Conservation (phyloP, 495 filamentous ascomycete genomes). For the Penicillium dipodomyicola region DNA sequence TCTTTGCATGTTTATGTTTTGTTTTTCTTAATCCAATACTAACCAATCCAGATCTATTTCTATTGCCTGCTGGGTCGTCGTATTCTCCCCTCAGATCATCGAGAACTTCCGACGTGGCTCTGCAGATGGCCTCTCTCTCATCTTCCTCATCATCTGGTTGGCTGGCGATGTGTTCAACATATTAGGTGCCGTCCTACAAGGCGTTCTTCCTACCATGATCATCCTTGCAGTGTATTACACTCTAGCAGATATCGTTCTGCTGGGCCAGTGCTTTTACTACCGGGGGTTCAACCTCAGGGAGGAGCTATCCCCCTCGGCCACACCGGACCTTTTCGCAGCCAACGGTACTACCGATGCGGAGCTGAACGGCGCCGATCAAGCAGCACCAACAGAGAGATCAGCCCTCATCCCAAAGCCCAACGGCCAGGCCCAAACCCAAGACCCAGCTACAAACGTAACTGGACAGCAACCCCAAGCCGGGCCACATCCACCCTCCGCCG, state of each 20-base stretch:
- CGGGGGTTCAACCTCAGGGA: slow-evolving; percentile 73
- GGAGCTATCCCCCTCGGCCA: slow-evolving; percentile 32
- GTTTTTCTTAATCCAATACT: background rate
- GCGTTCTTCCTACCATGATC: slow-evolving; percentile 93
- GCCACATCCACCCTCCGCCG: slow-evolving; percentile 7
- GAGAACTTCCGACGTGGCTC: slow-evolving; percentile 88
- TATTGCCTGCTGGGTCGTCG: slow-evolving; percentile 96
- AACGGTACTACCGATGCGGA: slow-evolving; percentile 15
- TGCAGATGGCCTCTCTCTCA: slow-evolving; percentile 83
- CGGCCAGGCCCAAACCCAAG: slow-evolving; percentile 18
- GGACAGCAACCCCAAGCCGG: slow-evolving; percentile 12
- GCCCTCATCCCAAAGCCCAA: slow-evolving; percentile 31
- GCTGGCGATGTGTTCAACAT: slow-evolving; percentile 97
- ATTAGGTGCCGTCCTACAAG: slow-evolving; percentile 85
- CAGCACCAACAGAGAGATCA: slow-evolving; percentile 34
- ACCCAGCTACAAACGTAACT: slow-evolving; percentile 7
- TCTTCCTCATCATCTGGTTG: slow-evolving; percentile 89
- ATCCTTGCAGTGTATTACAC: slow-evolving; percentile 96
- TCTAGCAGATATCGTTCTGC: slow-evolving; percentile 82
- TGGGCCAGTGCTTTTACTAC: slow-evolving; percentile 92
- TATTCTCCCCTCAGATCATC: slow-evolving; percentile 95
- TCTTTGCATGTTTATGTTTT: slow-evolving; percentile 14
- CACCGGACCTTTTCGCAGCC: slow-evolving; percentile 15
- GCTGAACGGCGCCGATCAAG: slow-evolving; percentile 14
- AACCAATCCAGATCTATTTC: slow-evolving; percentile 70